Evolutionary conservation across 2,329 filamentous ascomycete species (phyloP).

Genomic region (Talaromyces rugulosus): DNA sequence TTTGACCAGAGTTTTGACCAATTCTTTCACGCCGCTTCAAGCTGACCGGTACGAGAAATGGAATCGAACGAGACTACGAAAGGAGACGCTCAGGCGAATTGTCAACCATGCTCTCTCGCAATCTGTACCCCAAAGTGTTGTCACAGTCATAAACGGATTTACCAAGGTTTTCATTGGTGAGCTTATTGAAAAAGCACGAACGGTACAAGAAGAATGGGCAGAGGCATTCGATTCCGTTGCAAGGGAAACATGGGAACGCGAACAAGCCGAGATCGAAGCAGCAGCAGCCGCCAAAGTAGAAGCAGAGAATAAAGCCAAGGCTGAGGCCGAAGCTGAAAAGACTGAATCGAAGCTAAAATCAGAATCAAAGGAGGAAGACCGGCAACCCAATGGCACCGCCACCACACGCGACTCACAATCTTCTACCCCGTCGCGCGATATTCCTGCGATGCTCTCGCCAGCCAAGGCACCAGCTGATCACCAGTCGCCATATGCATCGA

Average conservation of each 20-base stretch:
- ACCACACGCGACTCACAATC: constrained; percentile 22
- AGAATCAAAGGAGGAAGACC: constrained; percentile 8
- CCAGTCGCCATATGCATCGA: constrained; percentile 11
- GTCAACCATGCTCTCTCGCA: constrained; percentile 66
- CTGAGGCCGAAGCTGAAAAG: constrained; percentile 6
- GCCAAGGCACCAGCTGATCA: constrained; percentile 8
- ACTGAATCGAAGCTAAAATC: not conserved
- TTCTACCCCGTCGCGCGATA: constrained; percentile 3
- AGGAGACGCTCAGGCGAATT: constrained; percentile 50
- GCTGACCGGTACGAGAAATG: constrained; percentile 47
- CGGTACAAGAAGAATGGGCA: constrained; percentile 54
- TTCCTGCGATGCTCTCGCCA: constrained; percentile 13
- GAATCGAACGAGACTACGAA: constrained; percentile 48
- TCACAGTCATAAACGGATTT: constrained; percentile 61
- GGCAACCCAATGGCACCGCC: constrained; percentile 18
- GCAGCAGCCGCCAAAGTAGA: constrained; percentile 27
- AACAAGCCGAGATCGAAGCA: constrained; percentile 48
- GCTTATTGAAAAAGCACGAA: constrained; percentile 61
- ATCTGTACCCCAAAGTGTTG: constrained; percentile 60
- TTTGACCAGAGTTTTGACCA: constrained; percentile 37
- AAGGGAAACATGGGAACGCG: constrained; percentile 52
- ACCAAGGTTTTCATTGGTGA: constrained; percentile 65
- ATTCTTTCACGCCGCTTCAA: constrained; percentile 46
- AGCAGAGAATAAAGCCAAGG: constrained; percentile 17
- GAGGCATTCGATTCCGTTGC: constrained; percentile 50